Base-by-base conservation (phyloP, 2,329 filamentous ascomycete species). In the Orbilia oligospora region DNA sequence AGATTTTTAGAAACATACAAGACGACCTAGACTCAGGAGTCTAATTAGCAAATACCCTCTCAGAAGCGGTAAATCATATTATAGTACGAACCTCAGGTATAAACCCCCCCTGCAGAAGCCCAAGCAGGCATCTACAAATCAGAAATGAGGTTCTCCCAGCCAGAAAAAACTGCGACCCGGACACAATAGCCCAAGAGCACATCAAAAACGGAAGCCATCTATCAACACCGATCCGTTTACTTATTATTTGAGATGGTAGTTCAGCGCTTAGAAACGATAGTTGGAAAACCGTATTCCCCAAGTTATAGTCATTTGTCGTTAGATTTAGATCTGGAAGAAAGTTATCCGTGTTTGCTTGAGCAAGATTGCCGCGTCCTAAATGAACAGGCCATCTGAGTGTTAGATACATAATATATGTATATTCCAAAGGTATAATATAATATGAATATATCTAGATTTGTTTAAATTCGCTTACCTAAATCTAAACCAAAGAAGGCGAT, bases 141-240 rank as follows among this genome's bases (percentile, higher is more conserved):
- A 83, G 86, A 73, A 87, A 87, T 0, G 84, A 85, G 0, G 83
- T 83, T 22, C 84, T 85, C 0, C 86, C 88, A 46, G 85, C 85
- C 3, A 88, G 83, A 16, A 87, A 87, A 5, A 87, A 86, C 81
- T 89, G 88, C 71, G 84, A 84, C 5, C 84, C 83, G 0, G 88
- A 86, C 5, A 89, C 86, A 3, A 89, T 80, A 80, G 87, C 88
- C 88, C 88, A 89, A 3, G 86, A 84, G 5, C 86, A 83, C 85
- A 90, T 88, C 81, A 89, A 88, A 65, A 87, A 83, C 0, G 89
- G 89, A 63, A 90, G 89, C 88, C 88, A 90, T 33, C 87, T 85
- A 79, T 90, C 88, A 0, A 87, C 88, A 0, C 87, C 89, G 71
- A 88, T 82, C 86, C 86, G 88, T 82, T 90, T 89, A 77, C 85